Evolutionary conservation across 305 asterid species (phyloP).

Genomic region (Plantago lanceolata): DNA sequence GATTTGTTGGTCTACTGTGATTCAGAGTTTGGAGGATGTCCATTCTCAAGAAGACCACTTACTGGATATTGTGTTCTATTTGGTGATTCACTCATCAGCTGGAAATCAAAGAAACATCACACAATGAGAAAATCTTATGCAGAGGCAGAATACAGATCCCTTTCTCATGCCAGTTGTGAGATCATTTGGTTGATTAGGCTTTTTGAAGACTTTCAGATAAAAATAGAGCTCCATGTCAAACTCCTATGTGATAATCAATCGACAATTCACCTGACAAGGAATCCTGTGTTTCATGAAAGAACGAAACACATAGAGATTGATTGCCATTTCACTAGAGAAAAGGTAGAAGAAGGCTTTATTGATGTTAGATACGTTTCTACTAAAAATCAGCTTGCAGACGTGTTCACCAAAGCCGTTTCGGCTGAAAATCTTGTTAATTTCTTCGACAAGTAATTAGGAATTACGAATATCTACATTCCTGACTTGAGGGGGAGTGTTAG

Average conservation of each 20-base stretch:
- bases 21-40: constrained; percentile 11
- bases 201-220: neutral
- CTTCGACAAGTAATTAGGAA: too few relatives aligned
- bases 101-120: constrained; percentile 4
- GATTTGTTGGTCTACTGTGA: neutral
- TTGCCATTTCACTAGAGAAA: neutral
- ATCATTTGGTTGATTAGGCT: neutral
- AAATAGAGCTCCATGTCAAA: too few relatives aligned
- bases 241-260: neutral
- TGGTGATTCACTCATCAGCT: neutral
- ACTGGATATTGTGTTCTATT: neutral
- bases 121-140: neutral
- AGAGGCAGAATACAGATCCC: neutral
- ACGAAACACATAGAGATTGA: neutral
- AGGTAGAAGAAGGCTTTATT: too few relatives aligned
- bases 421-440: too few relatives aligned
- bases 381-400: too few relatives aligned
- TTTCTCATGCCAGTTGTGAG: neutral
- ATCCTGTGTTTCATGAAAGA: neutral
- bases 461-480: too few relatives aligned
- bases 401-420: too few relatives aligned
- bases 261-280: neutral
- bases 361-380: too few relatives aligned
- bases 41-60: neutral
- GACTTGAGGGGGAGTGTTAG: too few relatives aligned